Conservation (phyloP, 768 basidiomycete genomes). For the Russula abietina region DNA sequence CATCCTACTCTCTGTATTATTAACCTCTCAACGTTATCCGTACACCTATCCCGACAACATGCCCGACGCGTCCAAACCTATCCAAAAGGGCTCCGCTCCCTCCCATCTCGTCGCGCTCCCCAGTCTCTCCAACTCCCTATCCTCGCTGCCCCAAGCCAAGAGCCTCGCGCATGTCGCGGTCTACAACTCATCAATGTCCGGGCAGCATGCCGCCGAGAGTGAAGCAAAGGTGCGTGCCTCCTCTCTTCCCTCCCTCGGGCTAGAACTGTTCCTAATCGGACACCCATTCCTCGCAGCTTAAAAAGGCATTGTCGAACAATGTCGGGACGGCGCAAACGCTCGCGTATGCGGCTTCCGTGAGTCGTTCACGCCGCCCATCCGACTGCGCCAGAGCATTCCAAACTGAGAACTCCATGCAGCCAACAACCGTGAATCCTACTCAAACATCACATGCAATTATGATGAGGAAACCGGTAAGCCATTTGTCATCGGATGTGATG, state of each 20-base stretch:
- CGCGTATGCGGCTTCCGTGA: conserved; percentile 24
- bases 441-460: conserved; percentile 29
- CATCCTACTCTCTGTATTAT: conserved; percentile 16
- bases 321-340: conserved; percentile 31
- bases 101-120: conserved; percentile 64
- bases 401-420: conserved; percentile 20
- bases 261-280: background rate
- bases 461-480: conserved; percentile 33
- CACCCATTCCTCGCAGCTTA: conserved; percentile 40
- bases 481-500: background rate
- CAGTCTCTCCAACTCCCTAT: conserved; percentile 62
- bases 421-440: conserved; percentile 22
- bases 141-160: conserved; percentile 65
- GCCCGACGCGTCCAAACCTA: conserved; percentile 35
- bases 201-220: conserved; percentile 60
- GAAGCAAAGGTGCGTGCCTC: conserved; percentile 58
- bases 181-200: conserved; percentile 59
- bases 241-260: background rate
- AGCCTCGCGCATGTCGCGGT: conserved; percentile 59
- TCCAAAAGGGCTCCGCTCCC: conserved; percentile 31
- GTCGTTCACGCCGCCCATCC: conserved; percentile 11
- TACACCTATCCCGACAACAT: conserved; percentile 30
- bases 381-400: conserved; percentile 2
- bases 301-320: conserved; percentile 53
- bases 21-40: conserved; percentile 7